A percentile compares a stretch with the other conserved stretches of the same genome.
Conservation (phyloP, 2,329 filamentous ascomycete species). For the Colletotrichum nymphaeae region DNA sequence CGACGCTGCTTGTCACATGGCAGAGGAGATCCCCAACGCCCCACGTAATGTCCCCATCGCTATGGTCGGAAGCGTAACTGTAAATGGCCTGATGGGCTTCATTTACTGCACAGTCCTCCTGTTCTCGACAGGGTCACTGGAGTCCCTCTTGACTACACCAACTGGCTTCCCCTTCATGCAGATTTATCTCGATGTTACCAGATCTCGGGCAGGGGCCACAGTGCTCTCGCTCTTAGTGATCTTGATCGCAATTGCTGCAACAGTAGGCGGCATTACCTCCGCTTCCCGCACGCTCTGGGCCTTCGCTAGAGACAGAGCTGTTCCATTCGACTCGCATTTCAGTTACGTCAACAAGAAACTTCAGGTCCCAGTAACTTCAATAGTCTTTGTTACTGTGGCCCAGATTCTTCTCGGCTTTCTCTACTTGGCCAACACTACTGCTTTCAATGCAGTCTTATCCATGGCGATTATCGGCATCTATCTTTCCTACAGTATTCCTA, state of each 20-base stretch:
- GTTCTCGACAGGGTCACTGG: slow-evolving; percentile 53
- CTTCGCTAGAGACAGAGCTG: slow-evolving; percentile 49
- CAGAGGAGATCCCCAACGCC: slow-evolving; percentile 47
- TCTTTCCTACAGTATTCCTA: slow-evolving; percentile 54
- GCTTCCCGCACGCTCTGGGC: slow-evolving; percentile 52
- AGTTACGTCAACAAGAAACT: slow-evolving; percentile 44
- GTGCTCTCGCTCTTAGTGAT: slow-evolving; percentile 43
- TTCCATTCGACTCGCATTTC: slow-evolving; percentile 50
- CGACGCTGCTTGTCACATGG: slow-evolving; percentile 47
- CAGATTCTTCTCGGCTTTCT: slow-evolving; percentile 48
- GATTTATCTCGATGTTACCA: slow-evolving; percentile 46
- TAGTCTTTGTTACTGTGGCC: slow-evolving; percentile 39
- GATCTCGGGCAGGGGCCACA: slow-evolving; percentile 40
- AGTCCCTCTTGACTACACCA: slow-evolving; percentile 49
- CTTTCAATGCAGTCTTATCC: slow-evolving; percentile 53
- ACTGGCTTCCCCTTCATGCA: slow-evolving; percentile 58
- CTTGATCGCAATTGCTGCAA: slow-evolving; percentile 43
- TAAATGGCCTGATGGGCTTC: slow-evolving; percentile 59
- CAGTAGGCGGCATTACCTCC: slow-evolving; percentile 46
- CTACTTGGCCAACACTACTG: slow-evolving; percentile 52
- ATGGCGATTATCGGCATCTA: slow-evolving; percentile 57
- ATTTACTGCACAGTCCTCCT: slow-evolving; percentile 54
- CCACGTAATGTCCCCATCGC: slow-evolving; percentile 46
- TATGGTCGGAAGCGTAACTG: slow-evolving; percentile 46
- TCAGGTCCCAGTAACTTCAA: slow-evolving; percentile 47